Base-by-base conservation (phyloP, 345 rosid genomes). In the Bruguiera parviflora region DNA sequence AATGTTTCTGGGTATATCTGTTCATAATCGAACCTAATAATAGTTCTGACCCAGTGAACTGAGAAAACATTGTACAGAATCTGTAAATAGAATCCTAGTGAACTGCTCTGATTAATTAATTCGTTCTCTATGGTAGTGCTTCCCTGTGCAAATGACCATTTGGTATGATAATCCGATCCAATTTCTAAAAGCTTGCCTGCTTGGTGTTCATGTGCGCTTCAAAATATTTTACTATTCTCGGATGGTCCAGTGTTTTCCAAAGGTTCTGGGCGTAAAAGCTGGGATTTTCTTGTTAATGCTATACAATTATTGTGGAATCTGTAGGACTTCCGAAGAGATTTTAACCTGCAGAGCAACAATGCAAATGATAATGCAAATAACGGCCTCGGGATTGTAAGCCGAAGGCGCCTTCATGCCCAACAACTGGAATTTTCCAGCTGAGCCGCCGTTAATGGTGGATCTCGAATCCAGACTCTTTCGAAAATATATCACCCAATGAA, bases 41-140 rank as follows among this genome's bases (percentile, higher is more conserved):
- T 69, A 58, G 47, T 63, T 63, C 22, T 57, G 58, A 63, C 61
- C 58, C 29, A 61, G 58, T 56, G 63, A 71, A 37, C 61, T 20
- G 71, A 62, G 35, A 58, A 32, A 53, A 16, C 5, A 71, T 79
- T 77, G 83, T 82, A 82, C 84, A 84, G 80, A 73, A 58, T 61
- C 29, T 82, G 82, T 81, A 84, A 68, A 84, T 77, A 82, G 67
- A 47, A 69, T 43, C 16, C 18, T 8, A 37, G 16, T 10, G 55
- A 58, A 28, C 33, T 61, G 22, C 43, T 57, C 10, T 55, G 56
- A 37, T 58, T 49, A 27, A 27, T 43, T 69, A 51, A 58, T n/a
- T 31, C 60, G 11, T 22, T 22, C 29, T 55, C 59, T 8, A 8
- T 22, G 9, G 27, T 21, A n/a, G 16, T 21, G 9, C 25, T 53